These are phyloP conservation scores for Tylopilus subfusipes DNA, from an alignment of 768 basidiomycete genomes.

Conservation along the genomic window DNA sequence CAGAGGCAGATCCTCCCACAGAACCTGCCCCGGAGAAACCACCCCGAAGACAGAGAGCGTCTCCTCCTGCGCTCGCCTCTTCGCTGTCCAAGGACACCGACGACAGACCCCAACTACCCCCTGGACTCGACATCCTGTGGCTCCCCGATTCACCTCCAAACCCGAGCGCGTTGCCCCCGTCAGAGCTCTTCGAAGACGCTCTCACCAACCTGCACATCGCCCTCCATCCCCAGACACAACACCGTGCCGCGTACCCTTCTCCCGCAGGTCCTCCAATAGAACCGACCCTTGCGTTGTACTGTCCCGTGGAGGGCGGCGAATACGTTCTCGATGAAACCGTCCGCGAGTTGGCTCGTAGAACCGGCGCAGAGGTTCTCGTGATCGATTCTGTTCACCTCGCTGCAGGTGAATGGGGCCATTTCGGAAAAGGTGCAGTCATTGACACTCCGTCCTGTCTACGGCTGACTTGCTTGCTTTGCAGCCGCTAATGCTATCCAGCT, in stretches of 20 bases:
- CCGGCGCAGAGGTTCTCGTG: conserved; percentile 77
- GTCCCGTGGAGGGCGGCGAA: conserved; percentile 79
- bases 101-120: conserved; percentile 46
- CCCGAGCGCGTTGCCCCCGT: conserved; percentile 52
- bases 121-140: conserved; percentile 65
- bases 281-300: conserved; percentile 82
- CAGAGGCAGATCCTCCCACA: conserved; percentile 21
- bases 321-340: conserved; percentile 79
- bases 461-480: conserved; percentile 28
- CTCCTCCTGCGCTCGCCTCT: background rate
- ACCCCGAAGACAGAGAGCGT: conserved; percentile 16
- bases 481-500: conserved; percentile 69
- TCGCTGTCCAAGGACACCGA: conserved; percentile 22
- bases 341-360: conserved; percentile 66
- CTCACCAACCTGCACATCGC: conserved; percentile 73
- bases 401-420: conserved; percentile 83
- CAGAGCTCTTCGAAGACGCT: conserved; percentile 72
- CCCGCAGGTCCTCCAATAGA: conserved; percentile 56
- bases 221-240: conserved; percentile 79
- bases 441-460: background rate
- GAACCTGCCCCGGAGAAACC: conserved; percentile 26
- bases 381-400: conserved; percentile 82
- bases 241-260: conserved; percentile 60
- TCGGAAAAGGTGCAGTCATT: conserved; percentile 62
- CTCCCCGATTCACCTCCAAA: conserved; percentile 37